Conservation (phyloP, 108 stramenopile species). For the Fistulifera pelliculosa region DNA sequence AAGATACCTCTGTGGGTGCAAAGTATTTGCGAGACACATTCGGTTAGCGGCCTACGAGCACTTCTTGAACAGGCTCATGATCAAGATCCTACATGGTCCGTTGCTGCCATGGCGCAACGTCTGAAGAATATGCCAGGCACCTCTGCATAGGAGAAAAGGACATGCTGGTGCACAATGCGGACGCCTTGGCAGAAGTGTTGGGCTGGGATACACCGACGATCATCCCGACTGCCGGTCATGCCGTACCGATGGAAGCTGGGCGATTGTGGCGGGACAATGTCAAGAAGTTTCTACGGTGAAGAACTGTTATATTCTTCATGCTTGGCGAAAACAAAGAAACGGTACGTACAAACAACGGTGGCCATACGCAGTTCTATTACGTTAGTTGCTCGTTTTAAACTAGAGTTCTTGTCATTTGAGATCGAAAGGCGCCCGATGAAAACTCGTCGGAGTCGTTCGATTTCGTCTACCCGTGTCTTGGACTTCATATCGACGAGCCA, state of each 20-base stretch:
- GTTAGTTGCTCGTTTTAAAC: no score
- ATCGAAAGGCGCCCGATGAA: no score
- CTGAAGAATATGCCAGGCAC: slow-evolving; percentile 13
- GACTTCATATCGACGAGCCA: no score
- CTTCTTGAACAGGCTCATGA: slow-evolving; percentile 33
- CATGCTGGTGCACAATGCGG: slow-evolving; percentile 16
- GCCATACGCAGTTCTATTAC: no score
- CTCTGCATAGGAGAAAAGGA: slow-evolving; percentile 44
- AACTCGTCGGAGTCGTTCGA: no score
- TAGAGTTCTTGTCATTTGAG: no score
- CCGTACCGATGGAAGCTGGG: slow-evolving; percentile 36
- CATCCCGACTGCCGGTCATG: slow-evolving; percentile 39
- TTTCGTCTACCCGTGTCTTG: no score
- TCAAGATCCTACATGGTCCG: slow-evolving; percentile 30
- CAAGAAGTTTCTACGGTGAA: background rate
- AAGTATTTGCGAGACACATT: slow-evolving; percentile 6
- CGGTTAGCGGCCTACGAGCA: slow-evolving; percentile 35
- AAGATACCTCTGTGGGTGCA: slow-evolving; percentile 33
- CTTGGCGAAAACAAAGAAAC: no score
- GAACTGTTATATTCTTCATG: no score
- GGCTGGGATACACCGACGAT: slow-evolving; percentile 11
- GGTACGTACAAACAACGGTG: no score
- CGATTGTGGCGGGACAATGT: background rate
- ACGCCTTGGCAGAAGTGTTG: slow-evolving; percentile 13
- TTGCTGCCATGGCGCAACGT: slow-evolving; percentile 33